Conservation (phyloP, 140 eudicot species). For the Cichorium intybus region DNA sequence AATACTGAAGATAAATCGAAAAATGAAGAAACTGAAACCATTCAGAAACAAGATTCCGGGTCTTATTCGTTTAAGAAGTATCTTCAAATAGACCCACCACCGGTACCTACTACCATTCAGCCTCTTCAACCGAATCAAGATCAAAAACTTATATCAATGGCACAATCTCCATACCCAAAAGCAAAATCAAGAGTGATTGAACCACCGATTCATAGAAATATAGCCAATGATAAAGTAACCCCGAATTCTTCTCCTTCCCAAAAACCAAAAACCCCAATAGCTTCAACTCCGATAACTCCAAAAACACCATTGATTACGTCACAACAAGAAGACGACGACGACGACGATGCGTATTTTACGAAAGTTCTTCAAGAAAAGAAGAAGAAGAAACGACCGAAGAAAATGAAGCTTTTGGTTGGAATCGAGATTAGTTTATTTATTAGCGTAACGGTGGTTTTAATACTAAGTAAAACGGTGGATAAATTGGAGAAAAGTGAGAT, state of each 20-base stretch:
- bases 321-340: conserved; percentile 50
- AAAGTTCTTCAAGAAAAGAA: conserved; percentile 10
- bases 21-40: conserved; percentile 18
- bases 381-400: conserved; percentile 26
- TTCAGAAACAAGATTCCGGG: conserved; percentile 25
- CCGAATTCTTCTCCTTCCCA: conserved; percentile 21
- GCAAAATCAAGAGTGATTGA: conserved; percentile 66
- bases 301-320: conserved; percentile 51
- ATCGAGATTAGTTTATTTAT: conserved; percentile 31
- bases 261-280: conserved; percentile 33
- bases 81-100: conserved; percentile 23
- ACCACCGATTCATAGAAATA: conserved; percentile 37
- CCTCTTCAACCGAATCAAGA: conserved; percentile 22
- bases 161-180: conserved; percentile 48
- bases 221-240: conserved; percentile 12
- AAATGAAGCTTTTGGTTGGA: conserved; percentile 25
- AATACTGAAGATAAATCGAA: conserved; percentile 20
- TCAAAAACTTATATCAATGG: conserved; percentile 21
- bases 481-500: conserved; percentile 2
- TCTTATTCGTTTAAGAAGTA: conserved; percentile 33
- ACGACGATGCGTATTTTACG: conserved; percentile 35
- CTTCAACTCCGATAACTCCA: conserved; percentile 50
- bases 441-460: conserved; percentile 21
- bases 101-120: neutral
- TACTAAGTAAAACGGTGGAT: conserved; percentile 26